Evolutionary conservation across 2,329 filamentous ascomycete species (phyloP), one percentile per base, ranked within the genome.

Genomic region (Aspergillus ruber): DNA sequence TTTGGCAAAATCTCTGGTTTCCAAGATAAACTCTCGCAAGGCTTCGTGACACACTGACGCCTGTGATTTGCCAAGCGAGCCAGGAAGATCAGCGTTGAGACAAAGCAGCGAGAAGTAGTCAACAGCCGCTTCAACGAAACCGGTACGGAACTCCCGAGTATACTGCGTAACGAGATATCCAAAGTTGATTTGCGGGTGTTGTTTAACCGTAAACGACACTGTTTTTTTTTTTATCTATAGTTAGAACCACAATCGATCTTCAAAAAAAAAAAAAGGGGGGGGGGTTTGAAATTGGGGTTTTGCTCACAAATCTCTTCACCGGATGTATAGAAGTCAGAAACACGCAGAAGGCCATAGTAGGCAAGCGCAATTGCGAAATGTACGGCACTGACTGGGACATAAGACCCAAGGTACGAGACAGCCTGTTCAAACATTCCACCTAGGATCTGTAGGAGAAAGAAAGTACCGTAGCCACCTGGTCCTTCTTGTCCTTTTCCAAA

Each of bases 401-500:
- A 93, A 42, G 83, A 81, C 64, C 96, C 96, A 15, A 98, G 79
- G 67, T 94, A 97, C 27, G 87, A 85, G 45, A 98, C 78, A 13
- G 91, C 93, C 61, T 93, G 85, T 71, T 98, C 93, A 58, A 95
- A 98, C 80, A 96, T 85, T 55, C 93, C 93, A 25, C 87, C 84
- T 44, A 97, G 75, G 38, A 95, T 81, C 65, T 95, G 90, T 55
- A 98, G 80, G 69, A 94, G 90, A 73, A 98, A 96, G 72, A 86
- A 95, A 63, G 91, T 90, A 62, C 87, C 90, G 57, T 90, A 93
- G 53, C 84, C 85, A 56, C 86, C 86, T 51, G 81, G 81, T 27
- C 88, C 86, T 50, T 94, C 90, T 44, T 82, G 80, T 45, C 83
- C 83, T 67, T 91, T 90, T 58, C 85, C 82, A 70, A 97, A 98